Percentiles rank a stretch among this genome's conserved stretches.
These are phyloP conservation scores for Fusarium gaditjirri DNA, from an alignment of 2,329 filamentous ascomycete genomes.

Conservation along the genomic window DNA sequence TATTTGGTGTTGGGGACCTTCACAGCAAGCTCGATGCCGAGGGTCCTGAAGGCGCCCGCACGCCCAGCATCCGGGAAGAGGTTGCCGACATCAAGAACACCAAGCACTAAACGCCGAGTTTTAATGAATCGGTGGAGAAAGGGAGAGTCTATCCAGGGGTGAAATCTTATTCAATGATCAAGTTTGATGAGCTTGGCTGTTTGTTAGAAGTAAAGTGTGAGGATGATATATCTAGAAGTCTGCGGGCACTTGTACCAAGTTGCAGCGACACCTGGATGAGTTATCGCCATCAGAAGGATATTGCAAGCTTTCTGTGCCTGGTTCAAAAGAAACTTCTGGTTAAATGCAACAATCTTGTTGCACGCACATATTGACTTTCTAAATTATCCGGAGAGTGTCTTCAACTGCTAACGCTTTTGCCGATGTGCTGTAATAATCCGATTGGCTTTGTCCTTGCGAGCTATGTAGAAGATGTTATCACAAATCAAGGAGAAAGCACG, in stretches of 20 bases:
- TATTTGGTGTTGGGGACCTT: conserved; percentile 68
- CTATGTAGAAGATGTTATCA: background rate
- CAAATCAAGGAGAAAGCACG: background rate
- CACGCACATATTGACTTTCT: background rate
- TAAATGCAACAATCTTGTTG: background rate
- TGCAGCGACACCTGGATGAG: background rate
- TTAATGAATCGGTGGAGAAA: background rate
- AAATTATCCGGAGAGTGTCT: background rate
- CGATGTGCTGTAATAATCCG: background rate
- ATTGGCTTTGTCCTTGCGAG: background rate
- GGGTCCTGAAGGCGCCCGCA: conserved; percentile 45
- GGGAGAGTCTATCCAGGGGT: background rate
- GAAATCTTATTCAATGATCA: background rate
- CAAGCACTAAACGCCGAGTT: conserved; percentile 2
- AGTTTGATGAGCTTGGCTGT: background rate
- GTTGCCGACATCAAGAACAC: conserved; percentile 28
- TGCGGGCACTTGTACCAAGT: background rate
- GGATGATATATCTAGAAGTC: background rate
- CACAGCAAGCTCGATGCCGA: conserved; percentile 47
- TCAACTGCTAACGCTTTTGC: background rate
- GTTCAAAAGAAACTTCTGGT: background rate
- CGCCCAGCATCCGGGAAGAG: conserved; percentile 44
- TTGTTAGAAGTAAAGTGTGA: background rate
- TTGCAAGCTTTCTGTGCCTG: background rate
- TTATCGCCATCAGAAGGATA: background rate